A percentile compares a stretch with the other conserved stretches of the same genome.
Evolutionary conservation across 2,329 filamentous ascomycete species (phyloP).

Genomic region (Parastagonospora avenae): DNA sequence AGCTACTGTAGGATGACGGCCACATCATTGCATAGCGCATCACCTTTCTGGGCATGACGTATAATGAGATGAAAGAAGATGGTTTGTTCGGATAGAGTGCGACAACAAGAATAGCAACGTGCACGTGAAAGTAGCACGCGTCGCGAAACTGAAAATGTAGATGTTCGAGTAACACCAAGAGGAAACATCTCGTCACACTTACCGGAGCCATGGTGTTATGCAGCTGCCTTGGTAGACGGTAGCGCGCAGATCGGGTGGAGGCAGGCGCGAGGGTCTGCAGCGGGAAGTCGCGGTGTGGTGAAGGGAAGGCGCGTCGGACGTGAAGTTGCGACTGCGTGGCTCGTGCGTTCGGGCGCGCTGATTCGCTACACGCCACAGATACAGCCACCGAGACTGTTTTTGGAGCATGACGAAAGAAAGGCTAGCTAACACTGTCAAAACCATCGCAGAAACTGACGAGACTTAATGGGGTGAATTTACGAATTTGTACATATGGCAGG

Average conservation of each 20-base stretch:
- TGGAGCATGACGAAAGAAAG: too few species aligned
- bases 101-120: conserved; percentile 8
- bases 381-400: too few species aligned
- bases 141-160: not conserved
- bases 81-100: not conserved
- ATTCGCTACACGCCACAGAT: not conserved
- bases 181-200: conserved; percentile 19
- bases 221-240: conserved; percentile 19
- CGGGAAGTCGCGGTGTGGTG: conserved; percentile 40
- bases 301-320: conserved; percentile 39
- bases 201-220: conserved; percentile 40
- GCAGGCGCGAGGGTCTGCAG: conserved; percentile 20
- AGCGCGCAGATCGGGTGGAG: conserved; percentile 15
- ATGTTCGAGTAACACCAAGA: conserved; percentile 2
- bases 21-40: not conserved
- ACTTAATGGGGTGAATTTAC: too few species aligned
- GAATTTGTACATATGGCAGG: too few species aligned
- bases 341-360: not conserved
- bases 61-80: not conserved
- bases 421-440: too few species aligned
- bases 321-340: conserved; percentile 24
- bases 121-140: conserved; percentile 8
- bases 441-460: too few species aligned
- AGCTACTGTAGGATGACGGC: not conserved
- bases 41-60: not conserved